These are phyloP conservation scores for Wickerhamomyces sp. DNA, from an alignment of 1,139 yeast species.

Conservation along the genomic window DNA sequence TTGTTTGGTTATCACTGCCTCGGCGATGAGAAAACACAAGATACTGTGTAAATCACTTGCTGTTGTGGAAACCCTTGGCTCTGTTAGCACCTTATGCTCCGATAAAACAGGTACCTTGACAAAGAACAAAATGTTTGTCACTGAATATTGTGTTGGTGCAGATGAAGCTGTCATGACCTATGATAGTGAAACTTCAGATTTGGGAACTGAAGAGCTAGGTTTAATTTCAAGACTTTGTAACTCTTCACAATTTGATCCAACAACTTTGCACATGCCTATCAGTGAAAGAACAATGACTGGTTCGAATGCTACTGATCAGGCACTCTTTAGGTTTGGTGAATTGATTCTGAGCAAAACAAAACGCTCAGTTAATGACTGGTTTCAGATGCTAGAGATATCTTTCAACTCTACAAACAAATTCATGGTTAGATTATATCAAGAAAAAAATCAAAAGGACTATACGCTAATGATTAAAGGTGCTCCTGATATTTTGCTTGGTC, in stretches of 20 bases:
- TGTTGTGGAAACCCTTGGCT: constrained; percentile 48
- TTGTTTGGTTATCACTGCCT: constrained; percentile 46
- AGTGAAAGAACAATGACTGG: constrained; percentile 34
- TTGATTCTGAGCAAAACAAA: constrained; percentile 14
- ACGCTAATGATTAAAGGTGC: constrained; percentile 44
- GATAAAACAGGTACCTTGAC: constrained; percentile 55
- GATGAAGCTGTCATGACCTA: constrained; percentile 17
- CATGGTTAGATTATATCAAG: constrained; percentile 35
- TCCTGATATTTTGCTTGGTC: constrained; percentile 41
- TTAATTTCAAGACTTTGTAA: constrained; percentile 38
- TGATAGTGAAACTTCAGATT: constrained; percentile 1
- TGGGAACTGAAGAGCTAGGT: constrained; percentile 13
- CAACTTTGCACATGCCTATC: constrained; percentile 12
- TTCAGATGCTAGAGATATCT: constrained; percentile 32
- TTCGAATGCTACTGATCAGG: constrained; percentile 45
- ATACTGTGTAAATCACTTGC: constrained; percentile 43
- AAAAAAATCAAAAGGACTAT: constrained; percentile 19
- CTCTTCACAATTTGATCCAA: constrained; percentile 32
- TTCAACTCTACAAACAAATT: constrained; percentile 47
- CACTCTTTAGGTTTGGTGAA: constrained; percentile 37
- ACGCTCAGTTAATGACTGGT: constrained; percentile 18
- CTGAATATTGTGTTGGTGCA: constrained; percentile 20
- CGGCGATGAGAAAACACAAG: constrained; percentile 40
- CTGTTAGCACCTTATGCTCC: constrained; percentile 47
- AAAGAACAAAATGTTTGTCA: constrained; percentile 46